These are phyloP conservation scores for Xylaria sp. DNA, from an alignment of 2,329 filamentous ascomycete genomes.

Conservation along the genomic window DNA sequence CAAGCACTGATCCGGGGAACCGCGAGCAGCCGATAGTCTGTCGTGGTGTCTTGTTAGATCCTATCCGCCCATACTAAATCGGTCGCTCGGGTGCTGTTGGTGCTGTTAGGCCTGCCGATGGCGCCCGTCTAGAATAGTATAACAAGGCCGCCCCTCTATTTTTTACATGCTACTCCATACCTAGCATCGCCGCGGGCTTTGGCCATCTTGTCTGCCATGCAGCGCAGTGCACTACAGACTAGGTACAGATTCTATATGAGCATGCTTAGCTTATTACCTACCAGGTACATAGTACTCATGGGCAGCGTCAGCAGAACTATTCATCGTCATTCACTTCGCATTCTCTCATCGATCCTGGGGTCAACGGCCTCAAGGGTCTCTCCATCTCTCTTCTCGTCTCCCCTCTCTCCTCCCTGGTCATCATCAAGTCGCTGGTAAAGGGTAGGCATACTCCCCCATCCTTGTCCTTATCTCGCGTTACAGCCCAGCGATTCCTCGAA, in stretches of 20 bases:
- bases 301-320: too few species aligned
- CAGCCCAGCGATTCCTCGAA: constrained; percentile 3
- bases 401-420: neutral
- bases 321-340: too few species aligned
- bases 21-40: neutral
- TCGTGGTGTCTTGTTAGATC: neutral
- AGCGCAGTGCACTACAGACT: too few species aligned
- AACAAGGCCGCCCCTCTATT: too few species aligned
- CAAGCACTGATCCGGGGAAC: neutral
- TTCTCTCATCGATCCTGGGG: neutral
- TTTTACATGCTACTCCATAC: too few species aligned
- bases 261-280: too few species aligned
- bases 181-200: too few species aligned
- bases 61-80: neutral
- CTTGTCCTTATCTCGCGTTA: neutral
- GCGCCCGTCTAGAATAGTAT: neutral
- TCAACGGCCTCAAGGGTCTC: neutral
- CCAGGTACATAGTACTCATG: too few species aligned
- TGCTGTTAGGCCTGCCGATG: too few species aligned
- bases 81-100: neutral
- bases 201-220: too few species aligned
- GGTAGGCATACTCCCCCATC: neutral
- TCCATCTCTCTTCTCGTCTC: neutral
- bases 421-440: too few species aligned
- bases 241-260: too few species aligned